Conservation (phyloP, 257 asterid species). For the Cruciata laevipes region DNA sequence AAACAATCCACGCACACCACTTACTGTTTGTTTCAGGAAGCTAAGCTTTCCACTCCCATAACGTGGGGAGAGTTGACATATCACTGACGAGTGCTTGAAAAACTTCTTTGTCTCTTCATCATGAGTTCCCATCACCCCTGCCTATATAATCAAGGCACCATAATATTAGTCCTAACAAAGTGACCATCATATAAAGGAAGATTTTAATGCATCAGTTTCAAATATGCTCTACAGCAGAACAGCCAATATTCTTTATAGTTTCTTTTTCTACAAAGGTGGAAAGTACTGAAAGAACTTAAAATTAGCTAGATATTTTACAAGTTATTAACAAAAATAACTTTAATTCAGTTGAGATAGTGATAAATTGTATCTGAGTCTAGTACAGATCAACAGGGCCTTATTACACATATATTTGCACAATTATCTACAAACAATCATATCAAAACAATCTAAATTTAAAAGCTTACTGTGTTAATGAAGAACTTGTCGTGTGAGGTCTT, state of each 20-base stretch:
- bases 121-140: conserved; percentile 81
- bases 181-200: conserved; percentile 3
- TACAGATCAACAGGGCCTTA: not conserved
- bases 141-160: conserved; percentile 37
- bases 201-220: not conserved
- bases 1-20: conserved; percentile 1
- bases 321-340: no score
- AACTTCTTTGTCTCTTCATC: conserved; percentile 90
- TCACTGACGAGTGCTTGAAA: conserved; percentile 79
- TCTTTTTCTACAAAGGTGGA: no score
- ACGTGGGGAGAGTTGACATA: conserved; percentile 81
- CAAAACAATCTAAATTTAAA: not conserved
- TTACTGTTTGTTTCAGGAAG: conserved; percentile 73
- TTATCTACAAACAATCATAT: not conserved
- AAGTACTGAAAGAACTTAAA: no score
- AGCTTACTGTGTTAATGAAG: conserved; percentile 59
- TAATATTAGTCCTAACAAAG: conserved; percentile 9
- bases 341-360: not conserved
- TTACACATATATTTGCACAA: no score
- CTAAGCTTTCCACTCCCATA: conserved; percentile 80
- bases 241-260: no score
- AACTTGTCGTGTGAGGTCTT: conserved; percentile 72
- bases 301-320: no score
- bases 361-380: not conserved
- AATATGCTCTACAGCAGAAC: not conserved